phyloP scores from a whole-genome alignment of 2,329 filamentous ascomycete genomes.

The Aspergillus udagawae region DNA sequence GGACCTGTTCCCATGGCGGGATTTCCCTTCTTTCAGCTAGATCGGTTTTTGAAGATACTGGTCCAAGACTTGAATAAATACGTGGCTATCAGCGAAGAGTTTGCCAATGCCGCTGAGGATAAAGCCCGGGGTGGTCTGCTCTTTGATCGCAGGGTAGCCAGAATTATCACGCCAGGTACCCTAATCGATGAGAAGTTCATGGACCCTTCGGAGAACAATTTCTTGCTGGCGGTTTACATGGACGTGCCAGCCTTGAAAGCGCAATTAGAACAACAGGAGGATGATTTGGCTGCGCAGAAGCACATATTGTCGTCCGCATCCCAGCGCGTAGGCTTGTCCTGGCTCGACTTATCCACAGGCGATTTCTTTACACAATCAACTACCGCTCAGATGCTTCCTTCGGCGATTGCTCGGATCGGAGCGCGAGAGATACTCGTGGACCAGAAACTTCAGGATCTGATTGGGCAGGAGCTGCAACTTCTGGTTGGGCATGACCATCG shows the following conservation, averaged over 20 bases:
- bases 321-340: slow-evolving; percentile 70
- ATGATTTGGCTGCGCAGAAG: slow-evolving; percentile 19
- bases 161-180: slow-evolving; percentile 90
- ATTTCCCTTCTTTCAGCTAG: slow-evolving; percentile 89
- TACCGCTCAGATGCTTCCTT: slow-evolving; percentile 67
- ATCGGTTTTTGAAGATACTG: slow-evolving; percentile 86
- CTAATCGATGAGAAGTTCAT: slow-evolving; percentile 97
- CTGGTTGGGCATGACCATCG: slow-evolving; percentile 72
- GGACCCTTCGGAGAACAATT: slow-evolving; percentile 91
- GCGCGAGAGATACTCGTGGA: slow-evolving; percentile 83
- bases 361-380: slow-evolving; percentile 84
- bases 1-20: slow-evolving; percentile 87
- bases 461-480: slow-evolving; percentile 59
- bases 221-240: slow-evolving; percentile 75
- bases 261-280: slow-evolving; percentile 19
- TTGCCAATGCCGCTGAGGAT: slow-evolving; percentile 66
- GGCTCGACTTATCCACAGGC: slow-evolving; percentile 92
- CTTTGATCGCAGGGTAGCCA: slow-evolving; percentile 79
- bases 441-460: slow-evolving; percentile 54
- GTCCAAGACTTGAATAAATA: slow-evolving; percentile 88
- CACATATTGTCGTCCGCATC: slow-evolving; percentile 28
- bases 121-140: slow-evolving; percentile 73
- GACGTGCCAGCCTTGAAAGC: slow-evolving; percentile 25
- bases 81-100: slow-evolving; percentile 93
- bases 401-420: slow-evolving; percentile 74